Conservation (phyloP, 257 asterid species). For the Salvia splendens region DNA sequence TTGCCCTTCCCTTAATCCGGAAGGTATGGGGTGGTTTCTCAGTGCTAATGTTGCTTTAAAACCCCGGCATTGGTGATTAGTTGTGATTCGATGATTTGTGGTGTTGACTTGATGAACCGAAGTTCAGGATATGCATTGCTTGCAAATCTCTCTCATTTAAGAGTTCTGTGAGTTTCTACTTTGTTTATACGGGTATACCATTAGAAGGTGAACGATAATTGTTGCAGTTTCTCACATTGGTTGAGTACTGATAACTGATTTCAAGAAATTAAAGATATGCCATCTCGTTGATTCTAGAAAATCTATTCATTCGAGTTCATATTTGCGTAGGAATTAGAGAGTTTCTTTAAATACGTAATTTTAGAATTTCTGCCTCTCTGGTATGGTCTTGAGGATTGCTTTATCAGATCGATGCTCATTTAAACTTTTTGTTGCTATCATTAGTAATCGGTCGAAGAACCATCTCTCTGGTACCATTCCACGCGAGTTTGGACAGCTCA, state of each 20-base stretch:
- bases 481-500: slow-evolving; percentile 58
- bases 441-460: slow-evolving; percentile 63
- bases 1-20: slow-evolving; percentile 57
- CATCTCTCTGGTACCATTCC: slow-evolving; percentile 71
- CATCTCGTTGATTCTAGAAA: background rate
- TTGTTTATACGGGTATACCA: background rate
- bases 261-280: background rate
- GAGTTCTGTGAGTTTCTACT: slow-evolving; percentile 61
- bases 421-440: slow-evolving; percentile 18
- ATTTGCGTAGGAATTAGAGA: background rate
- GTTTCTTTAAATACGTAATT: background rate
- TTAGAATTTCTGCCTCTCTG: background rate
- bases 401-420: background rate
- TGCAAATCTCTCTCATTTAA: slow-evolving; percentile 64
- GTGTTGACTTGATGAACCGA: slow-evolving; percentile 16
- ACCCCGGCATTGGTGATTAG: background rate
- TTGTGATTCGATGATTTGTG: background rate
- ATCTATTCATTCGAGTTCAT: background rate
- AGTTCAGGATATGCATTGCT: slow-evolving; percentile 67
- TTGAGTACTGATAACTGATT: background rate
- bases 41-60: background rate
- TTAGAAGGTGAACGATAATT: too few relatives aligned
- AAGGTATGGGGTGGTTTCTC: slow-evolving; percentile 48
- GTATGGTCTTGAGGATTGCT: slow-evolving; percentile 1
- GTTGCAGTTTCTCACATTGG: too few relatives aligned